phyloP scores from a whole-genome alignment of 345 rosid genomes.

The Hibiscus trionum region DNA sequence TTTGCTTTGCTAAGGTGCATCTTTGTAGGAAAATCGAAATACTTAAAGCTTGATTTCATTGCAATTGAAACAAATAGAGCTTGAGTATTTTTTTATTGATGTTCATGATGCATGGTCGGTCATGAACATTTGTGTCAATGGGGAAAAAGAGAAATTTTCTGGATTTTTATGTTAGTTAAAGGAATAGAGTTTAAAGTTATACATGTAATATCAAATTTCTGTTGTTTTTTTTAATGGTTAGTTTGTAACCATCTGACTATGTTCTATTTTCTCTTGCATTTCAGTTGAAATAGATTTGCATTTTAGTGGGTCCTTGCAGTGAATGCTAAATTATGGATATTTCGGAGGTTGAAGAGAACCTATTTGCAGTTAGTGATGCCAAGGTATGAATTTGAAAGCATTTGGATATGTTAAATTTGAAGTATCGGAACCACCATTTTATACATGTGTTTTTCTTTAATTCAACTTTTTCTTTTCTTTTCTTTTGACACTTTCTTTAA shows the following conservation, averaged over 20 bases:
- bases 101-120: not conserved
- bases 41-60: not conserved
- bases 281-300: slow-evolving; percentile 38
- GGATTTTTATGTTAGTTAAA: no score
- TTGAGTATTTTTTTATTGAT: not conserved
- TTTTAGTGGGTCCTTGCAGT: slow-evolving; percentile 21
- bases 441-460: not conserved
- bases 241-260: slow-evolving; percentile 12
- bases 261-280: slow-evolving; percentile 10
- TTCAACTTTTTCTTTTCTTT: no score
- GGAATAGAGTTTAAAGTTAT: no score
- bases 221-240: not conserved
- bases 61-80: not conserved
- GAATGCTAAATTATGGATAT: slow-evolving; percentile 61
- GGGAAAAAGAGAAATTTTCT: not conserved
- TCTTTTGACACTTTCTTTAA: no score
- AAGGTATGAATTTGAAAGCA: slow-evolving; percentile 48
- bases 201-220: not conserved
- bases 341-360: slow-evolving; percentile 80
- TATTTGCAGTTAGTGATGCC: slow-evolving; percentile 90
- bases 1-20: not conserved
- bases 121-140: not conserved
- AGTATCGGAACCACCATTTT: not conserved
- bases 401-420: not conserved
- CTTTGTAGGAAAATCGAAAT: not conserved